Conservation (phyloP, 805 yeast genomes). For the Candida takata region DNA sequence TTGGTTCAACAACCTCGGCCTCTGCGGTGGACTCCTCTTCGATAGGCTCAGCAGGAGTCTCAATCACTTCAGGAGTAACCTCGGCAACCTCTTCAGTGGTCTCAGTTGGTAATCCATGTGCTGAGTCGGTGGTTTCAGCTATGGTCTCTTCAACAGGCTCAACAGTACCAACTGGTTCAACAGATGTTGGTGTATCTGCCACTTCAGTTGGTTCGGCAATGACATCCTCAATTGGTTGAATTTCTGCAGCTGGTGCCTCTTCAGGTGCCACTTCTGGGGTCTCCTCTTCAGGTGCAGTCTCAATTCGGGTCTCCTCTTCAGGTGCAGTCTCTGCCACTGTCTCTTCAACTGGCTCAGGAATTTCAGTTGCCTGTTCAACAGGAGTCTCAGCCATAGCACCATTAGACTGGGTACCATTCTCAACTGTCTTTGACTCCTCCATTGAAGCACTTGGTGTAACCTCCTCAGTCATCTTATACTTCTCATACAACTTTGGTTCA, state of each 20-base stretch:
- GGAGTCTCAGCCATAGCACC: slow-evolving; percentile 4
- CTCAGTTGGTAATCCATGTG: not conserved
- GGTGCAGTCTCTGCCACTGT: slow-evolving; percentile 4
- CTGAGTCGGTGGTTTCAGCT: not conserved
- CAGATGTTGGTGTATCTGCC: not conserved
- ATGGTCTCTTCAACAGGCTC: slow-evolving; percentile 1
- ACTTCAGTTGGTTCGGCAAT: not conserved
- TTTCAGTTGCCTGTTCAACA: slow-evolving; percentile 11
- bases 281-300: slow-evolving; percentile 4
- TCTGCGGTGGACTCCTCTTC: not conserved
- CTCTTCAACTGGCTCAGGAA: slow-evolving; percentile 11
- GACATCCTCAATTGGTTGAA: not conserved
- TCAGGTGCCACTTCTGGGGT: slow-evolving; percentile 11
- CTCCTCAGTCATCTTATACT: slow-evolving; percentile 35
- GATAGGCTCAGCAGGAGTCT: not conserved
- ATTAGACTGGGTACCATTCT: not conserved
- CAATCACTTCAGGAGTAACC: not conserved
- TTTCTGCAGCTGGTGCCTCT: slow-evolving; percentile 5
- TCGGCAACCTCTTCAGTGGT: slow-evolving; percentile 1
- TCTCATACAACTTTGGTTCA: slow-evolving; percentile 34
- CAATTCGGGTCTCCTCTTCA: not conserved
- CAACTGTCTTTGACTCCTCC: not conserved
- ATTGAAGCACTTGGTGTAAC: slow-evolving; percentile 1
- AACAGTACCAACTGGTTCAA: not conserved
- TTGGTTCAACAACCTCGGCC: not conserved